Conservation (phyloP, 768 basidiomycete genomes). For the Leucocoprinus sp. region DNA sequence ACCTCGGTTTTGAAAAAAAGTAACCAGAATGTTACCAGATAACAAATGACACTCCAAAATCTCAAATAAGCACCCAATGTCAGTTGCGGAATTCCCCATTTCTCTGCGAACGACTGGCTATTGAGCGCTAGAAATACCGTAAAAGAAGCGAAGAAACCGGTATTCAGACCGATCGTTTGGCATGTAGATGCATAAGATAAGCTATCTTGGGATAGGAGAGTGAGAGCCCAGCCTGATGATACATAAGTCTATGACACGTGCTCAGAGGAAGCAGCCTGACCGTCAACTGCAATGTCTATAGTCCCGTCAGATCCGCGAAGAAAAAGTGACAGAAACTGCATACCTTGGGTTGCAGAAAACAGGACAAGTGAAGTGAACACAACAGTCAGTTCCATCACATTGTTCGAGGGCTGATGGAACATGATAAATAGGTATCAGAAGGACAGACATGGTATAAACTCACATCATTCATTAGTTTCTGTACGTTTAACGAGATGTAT, state of each 20-base stretch:
- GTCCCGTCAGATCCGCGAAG: slow-evolving; percentile 10
- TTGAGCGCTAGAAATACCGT: slow-evolving; percentile 98
- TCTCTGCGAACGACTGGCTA: slow-evolving; percentile 82
- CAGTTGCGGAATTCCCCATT: slow-evolving; percentile 69
- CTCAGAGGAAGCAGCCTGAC: slow-evolving; percentile 33
- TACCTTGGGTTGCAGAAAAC: slow-evolving; percentile 96
- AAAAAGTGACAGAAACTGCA: slow-evolving; percentile 13
- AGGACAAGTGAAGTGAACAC: slow-evolving; percentile 87
- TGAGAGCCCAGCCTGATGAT: slow-evolving; percentile 66
- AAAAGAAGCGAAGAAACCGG: slow-evolving; percentile 92
- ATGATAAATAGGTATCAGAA: slow-evolving; percentile 11
- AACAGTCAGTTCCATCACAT: slow-evolving; percentile 69
- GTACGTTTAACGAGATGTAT: slow-evolving; percentile 65
- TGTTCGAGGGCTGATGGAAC: slow-evolving; percentile 60
- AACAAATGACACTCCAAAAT: slow-evolving; percentile 81
- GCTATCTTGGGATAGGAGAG: slow-evolving; percentile 84
- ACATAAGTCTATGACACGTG: not conserved
- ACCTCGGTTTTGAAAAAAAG: slow-evolving; percentile 87
- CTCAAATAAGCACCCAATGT: slow-evolving; percentile 73
- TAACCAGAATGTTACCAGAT: slow-evolving; percentile 82
- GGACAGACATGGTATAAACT: slow-evolving; percentile 14
- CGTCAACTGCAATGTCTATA: slow-evolving; percentile 94
- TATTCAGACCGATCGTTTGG: slow-evolving; percentile 94
- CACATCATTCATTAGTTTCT: slow-evolving; percentile 75
- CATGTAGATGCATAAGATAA: slow-evolving; percentile 96